Evolutionary conservation across 805 yeast genomes (phyloP).

Genomic region (Pichia insulana): DNA sequence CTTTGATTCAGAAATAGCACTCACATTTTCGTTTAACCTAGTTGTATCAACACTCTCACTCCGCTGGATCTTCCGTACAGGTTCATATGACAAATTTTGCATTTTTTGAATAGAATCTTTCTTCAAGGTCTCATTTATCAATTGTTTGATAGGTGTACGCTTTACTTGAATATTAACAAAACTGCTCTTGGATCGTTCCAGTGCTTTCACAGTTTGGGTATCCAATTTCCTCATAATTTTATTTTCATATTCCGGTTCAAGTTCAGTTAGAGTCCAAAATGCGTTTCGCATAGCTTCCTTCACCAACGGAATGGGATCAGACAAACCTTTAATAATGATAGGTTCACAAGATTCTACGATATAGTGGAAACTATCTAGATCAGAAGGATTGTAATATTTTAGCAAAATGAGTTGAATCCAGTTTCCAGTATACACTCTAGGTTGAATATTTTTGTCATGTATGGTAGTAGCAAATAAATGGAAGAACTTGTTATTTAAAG

Average conservation of each 20-base stretch:
- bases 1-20: constrained; percentile 3
- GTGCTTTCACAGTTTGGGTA: constrained; percentile 41
- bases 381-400: constrained; percentile 33
- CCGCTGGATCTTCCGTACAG: neutral
- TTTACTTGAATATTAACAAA: constrained; percentile 10
- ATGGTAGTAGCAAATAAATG: constrained; percentile 42
- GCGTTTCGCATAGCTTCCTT: constrained; percentile 66
- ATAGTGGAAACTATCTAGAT: constrained; percentile 23
- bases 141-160: constrained; percentile 41
- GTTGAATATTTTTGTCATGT: constrained; percentile 61
- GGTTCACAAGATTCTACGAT: constrained; percentile 38
- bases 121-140: constrained; percentile 33
- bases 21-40: neutral
- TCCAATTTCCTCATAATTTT: constrained; percentile 32
- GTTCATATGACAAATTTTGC: neutral
- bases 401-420: constrained; percentile 62
- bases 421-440: constrained; percentile 58
- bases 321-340: constrained; percentile 49
- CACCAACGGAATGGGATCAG: constrained; percentile 75
- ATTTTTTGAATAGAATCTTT: constrained; percentile 23
- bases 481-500: constrained; percentile 44
- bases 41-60: neutral
- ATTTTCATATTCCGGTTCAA: constrained; percentile 47
- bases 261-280: constrained; percentile 58
- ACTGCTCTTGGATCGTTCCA: constrained; percentile 43